These are phyloP conservation scores for Xylaria cubensis DNA, from an alignment of 495 filamentous ascomycete genomes.

Conservation along the genomic window DNA sequence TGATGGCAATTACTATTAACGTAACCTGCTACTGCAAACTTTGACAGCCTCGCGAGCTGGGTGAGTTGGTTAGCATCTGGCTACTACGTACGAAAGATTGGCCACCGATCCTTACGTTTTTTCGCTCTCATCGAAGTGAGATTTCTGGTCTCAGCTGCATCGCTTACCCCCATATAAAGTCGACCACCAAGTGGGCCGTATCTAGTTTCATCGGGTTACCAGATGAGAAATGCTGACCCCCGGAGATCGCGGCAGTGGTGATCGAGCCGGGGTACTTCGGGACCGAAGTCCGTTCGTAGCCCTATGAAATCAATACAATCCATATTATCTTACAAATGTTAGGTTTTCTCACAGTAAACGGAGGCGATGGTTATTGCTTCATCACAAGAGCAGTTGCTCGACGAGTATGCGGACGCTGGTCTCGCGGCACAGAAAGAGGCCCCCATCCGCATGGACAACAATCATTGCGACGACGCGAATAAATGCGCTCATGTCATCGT, in stretches of 20 bases:
- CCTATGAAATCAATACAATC: not conserved
- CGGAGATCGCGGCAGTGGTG: conserved; percentile 51
- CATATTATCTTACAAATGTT: not conserved
- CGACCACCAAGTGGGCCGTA: conserved; percentile 54
- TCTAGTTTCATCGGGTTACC: conserved; percentile 51
- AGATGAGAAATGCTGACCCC: conserved; percentile 47
- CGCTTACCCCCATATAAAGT: conserved; percentile 21
- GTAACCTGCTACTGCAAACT: conserved; percentile 48
- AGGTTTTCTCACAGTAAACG: not conserved
- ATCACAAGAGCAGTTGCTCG: conserved; percentile 30
- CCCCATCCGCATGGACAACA: conserved; percentile 37
- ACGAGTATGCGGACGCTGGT: conserved; percentile 38
- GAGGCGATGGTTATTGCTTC: conserved; percentile 35
- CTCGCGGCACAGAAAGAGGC: conserved; percentile 32
- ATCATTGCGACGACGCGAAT: conserved; percentile 52
- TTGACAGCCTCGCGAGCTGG: conserved; percentile 52
- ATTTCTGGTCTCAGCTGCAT: not conserved
- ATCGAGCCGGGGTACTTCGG: conserved; percentile 59
- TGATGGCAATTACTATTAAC: too few relatives aligned
- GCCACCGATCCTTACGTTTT: not conserved
- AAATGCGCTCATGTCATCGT: conserved; percentile 55
- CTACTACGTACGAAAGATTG: conserved; percentile 41
- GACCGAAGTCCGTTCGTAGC: conserved; percentile 40
- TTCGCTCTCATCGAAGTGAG: not conserved
- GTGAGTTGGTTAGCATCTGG: conserved; percentile 34